These are phyloP conservation scores for Talaromyces sp. DNA, from an alignment of 2,329 filamentous ascomycete species.

Conservation along the genomic window DNA sequence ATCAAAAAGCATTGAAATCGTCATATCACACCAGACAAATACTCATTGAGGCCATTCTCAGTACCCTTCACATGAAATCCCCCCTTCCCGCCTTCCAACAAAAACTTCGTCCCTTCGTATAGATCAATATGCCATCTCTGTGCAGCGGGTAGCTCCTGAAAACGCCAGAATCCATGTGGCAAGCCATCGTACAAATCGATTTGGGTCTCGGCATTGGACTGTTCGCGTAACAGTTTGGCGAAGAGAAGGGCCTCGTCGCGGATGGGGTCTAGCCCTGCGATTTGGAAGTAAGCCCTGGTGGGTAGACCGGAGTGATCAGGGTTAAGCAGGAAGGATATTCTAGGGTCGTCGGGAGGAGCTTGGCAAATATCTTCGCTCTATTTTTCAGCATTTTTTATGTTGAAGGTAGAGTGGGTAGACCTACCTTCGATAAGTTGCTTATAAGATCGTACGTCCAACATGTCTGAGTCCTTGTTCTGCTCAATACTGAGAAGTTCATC, in stretches of 20 bases:
- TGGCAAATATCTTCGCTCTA: not conserved
- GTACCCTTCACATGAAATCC: too few relatives aligned
- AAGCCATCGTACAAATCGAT: not conserved
- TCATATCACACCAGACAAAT: too few relatives aligned
- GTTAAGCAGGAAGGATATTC: not conserved
- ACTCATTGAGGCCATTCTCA: too few relatives aligned
- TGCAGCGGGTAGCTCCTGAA: not conserved
- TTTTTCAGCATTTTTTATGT: too few relatives aligned
- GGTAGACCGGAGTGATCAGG: not conserved
- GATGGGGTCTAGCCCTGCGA: not conserved
- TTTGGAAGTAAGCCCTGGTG: not conserved
- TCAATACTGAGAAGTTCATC: slow-evolving; percentile 6
- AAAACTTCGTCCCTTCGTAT: not conserved
- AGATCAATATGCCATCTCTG: not conserved
- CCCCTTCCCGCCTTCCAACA: not conserved
- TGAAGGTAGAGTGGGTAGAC: too few relatives aligned
- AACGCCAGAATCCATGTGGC: slow-evolving; percentile 2
- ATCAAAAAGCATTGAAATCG: too few relatives aligned
- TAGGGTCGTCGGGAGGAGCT: not conserved
- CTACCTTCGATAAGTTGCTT: not conserved
- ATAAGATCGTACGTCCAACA: not conserved
- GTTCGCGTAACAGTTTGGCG: not conserved
- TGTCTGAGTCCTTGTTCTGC: not conserved
- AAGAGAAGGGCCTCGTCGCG: slow-evolving; percentile 1
- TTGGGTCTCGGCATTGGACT: not conserved